phyloP scores from a whole-genome alignment of 1,139 yeast genomes.

The Saccharomycopsis hybrid region DNA sequence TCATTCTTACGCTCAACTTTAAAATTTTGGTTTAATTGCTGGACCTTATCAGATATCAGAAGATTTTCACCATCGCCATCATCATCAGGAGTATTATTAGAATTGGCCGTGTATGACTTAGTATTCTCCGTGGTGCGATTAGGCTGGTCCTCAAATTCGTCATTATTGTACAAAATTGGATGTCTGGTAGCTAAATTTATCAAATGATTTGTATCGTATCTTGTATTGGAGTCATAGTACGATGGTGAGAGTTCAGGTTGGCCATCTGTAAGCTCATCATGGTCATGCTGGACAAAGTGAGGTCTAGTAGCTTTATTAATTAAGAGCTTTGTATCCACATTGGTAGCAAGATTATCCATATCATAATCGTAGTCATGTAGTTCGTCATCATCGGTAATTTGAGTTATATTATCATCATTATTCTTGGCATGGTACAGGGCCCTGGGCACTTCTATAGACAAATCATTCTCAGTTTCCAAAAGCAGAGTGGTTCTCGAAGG shows the following conservation, averaged over 20 bases:
- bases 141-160: neutral
- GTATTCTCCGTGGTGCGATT: neutral
- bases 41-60: neutral
- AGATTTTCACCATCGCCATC: neutral
- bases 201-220: conserved; percentile 7
- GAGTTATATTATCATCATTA: no score
- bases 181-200: conserved; percentile 1
- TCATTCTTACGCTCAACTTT: neutral
- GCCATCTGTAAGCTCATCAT: no score
- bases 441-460: no score
- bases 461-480: neutral
- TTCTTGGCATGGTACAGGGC: no score
- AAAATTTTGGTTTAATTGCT: neutral
- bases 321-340: no score
- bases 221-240: neutral
- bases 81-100: no score
- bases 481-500: neutral
- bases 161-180: neutral
- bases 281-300: no score
- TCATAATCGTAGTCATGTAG: no score
- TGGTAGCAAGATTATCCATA: no score
- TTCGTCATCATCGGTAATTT: neutral
- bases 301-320: no score
- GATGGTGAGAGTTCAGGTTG: no score
- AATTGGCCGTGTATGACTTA: neutral